These are phyloP conservation scores for Penicillium steckii DNA, from an alignment of 495 filamentous ascomycete species.

Conservation along the genomic window DNA sequence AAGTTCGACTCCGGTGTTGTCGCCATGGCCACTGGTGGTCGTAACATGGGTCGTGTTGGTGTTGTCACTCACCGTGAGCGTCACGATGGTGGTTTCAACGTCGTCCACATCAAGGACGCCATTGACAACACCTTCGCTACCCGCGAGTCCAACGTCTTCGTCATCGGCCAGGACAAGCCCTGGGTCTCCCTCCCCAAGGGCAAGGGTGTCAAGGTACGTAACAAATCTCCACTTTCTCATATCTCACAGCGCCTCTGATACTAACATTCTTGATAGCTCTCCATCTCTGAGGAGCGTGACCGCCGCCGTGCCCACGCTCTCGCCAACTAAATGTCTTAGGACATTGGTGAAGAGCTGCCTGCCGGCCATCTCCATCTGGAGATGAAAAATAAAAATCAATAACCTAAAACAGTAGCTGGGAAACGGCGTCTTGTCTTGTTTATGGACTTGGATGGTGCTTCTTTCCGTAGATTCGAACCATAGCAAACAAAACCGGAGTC, in stretches of 20 bases:
- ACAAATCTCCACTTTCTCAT: neutral
- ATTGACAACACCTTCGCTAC: constrained; percentile 99
- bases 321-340: constrained; percentile 55
- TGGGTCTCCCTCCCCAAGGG: constrained; percentile 99
- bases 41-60: constrained; percentile 99
- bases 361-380: constrained; percentile 12
- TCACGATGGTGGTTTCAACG: constrained; percentile 99
- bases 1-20: constrained; percentile 96
- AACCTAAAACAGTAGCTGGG: constrained; percentile 35
- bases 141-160: constrained; percentile 96
- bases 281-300: constrained; percentile 97
- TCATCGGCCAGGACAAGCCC: constrained; percentile 96
- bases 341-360: constrained; percentile 28
- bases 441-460: constrained; percentile 40
- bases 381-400: constrained; percentile 27
- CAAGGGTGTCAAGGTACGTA: constrained; percentile 92
- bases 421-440: constrained; percentile 44
- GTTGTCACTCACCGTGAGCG: constrained; percentile 99
- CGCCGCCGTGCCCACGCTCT: constrained; percentile 79
- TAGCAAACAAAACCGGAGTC: constrained; percentile 33
- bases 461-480: constrained; percentile 36
- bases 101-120: constrained; percentile 99
- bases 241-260: neutral
- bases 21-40: constrained; percentile 96
- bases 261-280: constrained; percentile 54